phyloP scores from a whole-genome alignment of 139 green algal species.

The Closterium sp. region DNA sequence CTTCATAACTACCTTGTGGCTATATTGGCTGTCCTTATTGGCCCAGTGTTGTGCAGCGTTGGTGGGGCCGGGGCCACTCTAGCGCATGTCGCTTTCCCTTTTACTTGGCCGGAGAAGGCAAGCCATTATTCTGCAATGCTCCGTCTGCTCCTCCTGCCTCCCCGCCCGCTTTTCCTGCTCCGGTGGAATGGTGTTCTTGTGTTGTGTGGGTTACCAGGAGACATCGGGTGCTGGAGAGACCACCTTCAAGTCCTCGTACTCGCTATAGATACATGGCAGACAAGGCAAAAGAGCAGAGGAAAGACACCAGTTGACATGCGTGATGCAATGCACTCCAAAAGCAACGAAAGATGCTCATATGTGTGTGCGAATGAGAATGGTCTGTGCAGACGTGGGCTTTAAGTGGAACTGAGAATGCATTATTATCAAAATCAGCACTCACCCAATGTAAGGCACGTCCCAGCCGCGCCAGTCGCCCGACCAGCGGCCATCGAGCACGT shows the following conservation, averaged over 20 bases:
- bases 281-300: background rate
- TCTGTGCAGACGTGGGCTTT: too few species aligned
- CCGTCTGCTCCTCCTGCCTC: too few species aligned
- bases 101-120: too few species aligned
- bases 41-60: too few species aligned
- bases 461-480: background rate
- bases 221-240: background rate
- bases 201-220: background rate
- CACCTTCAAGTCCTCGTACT: background rate
- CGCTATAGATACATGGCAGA: background rate
- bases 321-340: background rate
- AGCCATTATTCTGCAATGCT: too few species aligned
- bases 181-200: too few species aligned
- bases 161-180: too few species aligned
- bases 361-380: background rate
- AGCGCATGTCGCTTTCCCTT: too few species aligned
- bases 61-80: too few species aligned
- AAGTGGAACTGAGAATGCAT: background rate
- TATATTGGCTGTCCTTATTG: too few species aligned
- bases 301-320: background rate
- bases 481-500: background rate
- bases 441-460: background rate
- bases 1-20: too few species aligned
- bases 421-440: background rate
- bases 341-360: background rate